Conservation (phyloP, 331 rosid genomes). For the Saraca asoca region DNA sequence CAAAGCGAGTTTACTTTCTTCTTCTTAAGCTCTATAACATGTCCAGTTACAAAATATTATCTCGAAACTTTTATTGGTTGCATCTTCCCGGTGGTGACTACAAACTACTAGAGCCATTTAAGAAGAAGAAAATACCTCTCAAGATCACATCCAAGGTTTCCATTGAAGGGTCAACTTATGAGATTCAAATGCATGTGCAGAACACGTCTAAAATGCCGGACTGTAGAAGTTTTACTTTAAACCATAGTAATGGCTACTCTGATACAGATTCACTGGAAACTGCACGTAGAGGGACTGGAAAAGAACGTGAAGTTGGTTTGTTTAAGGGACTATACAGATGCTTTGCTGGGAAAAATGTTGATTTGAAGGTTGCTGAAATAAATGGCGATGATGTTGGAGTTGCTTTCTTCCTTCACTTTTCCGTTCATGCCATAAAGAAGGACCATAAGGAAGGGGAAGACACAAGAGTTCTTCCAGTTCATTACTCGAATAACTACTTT, state of each 20-base stretch:
- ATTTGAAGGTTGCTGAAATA: conserved; percentile 49
- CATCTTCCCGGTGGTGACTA: conserved; percentile 57
- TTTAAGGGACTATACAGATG: conserved; percentile 49
- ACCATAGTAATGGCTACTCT: conserved; percentile 43
- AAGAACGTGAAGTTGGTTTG: conserved; percentile 45
- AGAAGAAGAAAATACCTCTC: conserved; percentile 62
- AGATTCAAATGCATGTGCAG: conserved; percentile 64
- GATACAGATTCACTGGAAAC: conserved; percentile 33
- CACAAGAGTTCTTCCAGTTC: conserved; percentile 87
- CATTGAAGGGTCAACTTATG: conserved; percentile 57
- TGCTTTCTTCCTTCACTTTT: conserved; percentile 83
- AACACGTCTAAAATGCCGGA: conserved; percentile 59
- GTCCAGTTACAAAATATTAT: conserved; percentile 56
- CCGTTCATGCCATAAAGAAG: conserved; percentile 59
- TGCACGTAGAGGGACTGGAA: conserved; percentile 31
- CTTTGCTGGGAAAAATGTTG: conserved; percentile 41
- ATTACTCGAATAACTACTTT: conserved; percentile 87
- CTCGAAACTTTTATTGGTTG: conserved; percentile 67
- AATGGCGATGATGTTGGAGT: conserved; percentile 63
- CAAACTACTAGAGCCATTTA: conserved; percentile 52
- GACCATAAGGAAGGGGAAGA: conserved; percentile 65
- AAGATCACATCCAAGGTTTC: conserved; percentile 60
- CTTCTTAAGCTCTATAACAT: conserved; percentile 74
- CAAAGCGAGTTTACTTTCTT: conserved; percentile 82
- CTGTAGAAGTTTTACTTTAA: conserved; percentile 38